Conservation (phyloP, 106 monocot genomes). For the Xerophyta viscosa region DNA sequence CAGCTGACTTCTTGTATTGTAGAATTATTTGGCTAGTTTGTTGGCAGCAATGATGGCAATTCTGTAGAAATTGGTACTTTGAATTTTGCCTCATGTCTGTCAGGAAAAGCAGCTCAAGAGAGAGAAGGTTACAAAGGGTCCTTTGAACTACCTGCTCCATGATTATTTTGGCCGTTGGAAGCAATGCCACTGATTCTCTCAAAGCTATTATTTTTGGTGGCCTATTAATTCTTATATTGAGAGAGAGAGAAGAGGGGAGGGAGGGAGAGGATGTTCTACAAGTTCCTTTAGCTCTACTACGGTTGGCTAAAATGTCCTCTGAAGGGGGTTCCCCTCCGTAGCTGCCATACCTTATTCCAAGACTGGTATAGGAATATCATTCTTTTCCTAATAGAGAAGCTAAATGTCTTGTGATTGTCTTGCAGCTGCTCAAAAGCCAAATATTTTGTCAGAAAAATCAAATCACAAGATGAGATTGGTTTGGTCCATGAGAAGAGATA, state of each 20-base stretch:
- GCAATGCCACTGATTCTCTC: no score
- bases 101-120: no score
- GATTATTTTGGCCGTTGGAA: no score
- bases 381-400: constrained; percentile 4
- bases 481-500: no score
- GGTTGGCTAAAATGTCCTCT: not conserved
- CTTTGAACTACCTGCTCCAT: no score
- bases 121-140: no score
- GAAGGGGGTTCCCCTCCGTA: not conserved
- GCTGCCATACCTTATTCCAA: constrained; percentile 5
- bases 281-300: no score
- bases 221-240: no score
- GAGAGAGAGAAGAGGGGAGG: no score
- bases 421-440: constrained; percentile 3
- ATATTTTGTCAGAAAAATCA: not conserved
- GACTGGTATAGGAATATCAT: constrained; percentile 12
- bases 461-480: not conserved
- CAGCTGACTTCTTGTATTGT: constrained; percentile 48
- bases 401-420: not conserved
- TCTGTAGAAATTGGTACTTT: no score
- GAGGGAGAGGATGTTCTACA: constrained; percentile 3
- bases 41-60: not conserved
- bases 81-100: no score
- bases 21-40: constrained; percentile 17
- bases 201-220: no score